These are phyloP conservation scores for Sporobolus alterniflorus DNA, from an alignment of 202 grass and related monocot genomes.

Conservation along the genomic window DNA sequence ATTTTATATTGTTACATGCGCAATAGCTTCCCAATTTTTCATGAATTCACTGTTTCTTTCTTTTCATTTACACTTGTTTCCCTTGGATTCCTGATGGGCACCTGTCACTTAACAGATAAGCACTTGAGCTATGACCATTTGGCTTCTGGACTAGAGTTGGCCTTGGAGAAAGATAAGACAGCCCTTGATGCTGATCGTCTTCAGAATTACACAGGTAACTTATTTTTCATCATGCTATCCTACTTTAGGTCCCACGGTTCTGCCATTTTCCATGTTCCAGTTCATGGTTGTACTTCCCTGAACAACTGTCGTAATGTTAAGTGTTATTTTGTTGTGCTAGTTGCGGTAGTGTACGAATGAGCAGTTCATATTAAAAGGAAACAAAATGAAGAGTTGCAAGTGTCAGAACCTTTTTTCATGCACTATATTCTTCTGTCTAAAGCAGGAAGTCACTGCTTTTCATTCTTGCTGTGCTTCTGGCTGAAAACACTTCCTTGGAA, in stretches of 20 bases:
- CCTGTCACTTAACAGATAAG: slow-evolving; percentile 56
- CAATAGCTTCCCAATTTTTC: background rate
- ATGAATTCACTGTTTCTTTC: background rate
- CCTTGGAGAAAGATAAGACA: slow-evolving; percentile 84
- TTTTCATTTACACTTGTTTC: background rate
- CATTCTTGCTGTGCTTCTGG: background rate
- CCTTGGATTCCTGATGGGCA: background rate
- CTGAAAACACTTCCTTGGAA: background rate
- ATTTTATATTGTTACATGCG: background rate
- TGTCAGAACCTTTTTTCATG: background rate
- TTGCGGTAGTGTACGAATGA: background rate
- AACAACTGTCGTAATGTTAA: background rate
- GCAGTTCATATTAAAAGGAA: background rate
- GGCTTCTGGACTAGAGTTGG: slow-evolving; percentile 78
- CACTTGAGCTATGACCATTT: slow-evolving; percentile 96
- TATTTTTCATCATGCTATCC: background rate
- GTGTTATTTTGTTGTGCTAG: background rate
- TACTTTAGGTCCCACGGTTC: background rate
- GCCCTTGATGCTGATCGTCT: slow-evolving; percentile 85
- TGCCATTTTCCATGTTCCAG: background rate
- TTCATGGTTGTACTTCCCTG: background rate
- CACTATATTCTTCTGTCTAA: background rate
- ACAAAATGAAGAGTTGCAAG: background rate
- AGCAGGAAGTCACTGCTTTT: background rate
- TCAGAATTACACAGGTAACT: slow-evolving; percentile 76